phyloP scores from a whole-genome alignment of 192 early-diverging fungal genomes.

The Coemansia javaensis region DNA sequence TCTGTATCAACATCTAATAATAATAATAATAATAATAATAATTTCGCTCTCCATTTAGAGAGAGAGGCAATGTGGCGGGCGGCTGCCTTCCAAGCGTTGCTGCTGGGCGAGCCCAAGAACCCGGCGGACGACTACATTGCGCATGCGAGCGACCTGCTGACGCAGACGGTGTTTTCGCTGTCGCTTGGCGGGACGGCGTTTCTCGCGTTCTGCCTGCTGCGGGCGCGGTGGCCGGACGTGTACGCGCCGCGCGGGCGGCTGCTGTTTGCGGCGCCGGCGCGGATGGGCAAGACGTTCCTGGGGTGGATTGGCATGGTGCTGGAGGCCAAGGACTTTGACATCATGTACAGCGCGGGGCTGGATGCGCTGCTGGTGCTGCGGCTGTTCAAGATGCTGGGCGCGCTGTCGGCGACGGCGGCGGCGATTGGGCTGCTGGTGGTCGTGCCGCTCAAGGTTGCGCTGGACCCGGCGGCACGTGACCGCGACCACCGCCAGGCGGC shows the following conservation, averaged over 20 bases:
- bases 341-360: slow-evolving; percentile 46
- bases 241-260: slow-evolving; percentile 49
- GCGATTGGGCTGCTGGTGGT: slow-evolving; percentile 27
- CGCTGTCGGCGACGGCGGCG: slow-evolving; percentile 19
- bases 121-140: slow-evolving; percentile 38
- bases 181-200: slow-evolving; percentile 39
- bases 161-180: slow-evolving; percentile 40
- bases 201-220: slow-evolving; percentile 47
- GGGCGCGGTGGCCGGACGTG: slow-evolving; percentile 52
- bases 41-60: no score
- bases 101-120: slow-evolving; percentile 9
- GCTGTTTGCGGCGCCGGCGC: slow-evolving; percentile 40
- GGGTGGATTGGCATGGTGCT: slow-evolving; percentile 46
- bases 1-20: no score
- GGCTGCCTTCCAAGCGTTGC: no score
- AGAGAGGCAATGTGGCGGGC: no score
- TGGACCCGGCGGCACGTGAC: slow-evolving; percentile 9
- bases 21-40: no score
- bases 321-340: slow-evolving; percentile 39
- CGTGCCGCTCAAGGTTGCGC: slow-evolving; percentile 35
- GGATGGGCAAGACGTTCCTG: slow-evolving; percentile 39
- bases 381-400: slow-evolving; percentile 44
- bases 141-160: slow-evolving; percentile 47
- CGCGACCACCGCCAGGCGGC: background rate
- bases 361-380: slow-evolving; percentile 48